Evolutionary conservation across 306 rosid species (phyloP), one percentile per base, ranked within the genome.

Genomic region (Prunus davidiana): DNA sequence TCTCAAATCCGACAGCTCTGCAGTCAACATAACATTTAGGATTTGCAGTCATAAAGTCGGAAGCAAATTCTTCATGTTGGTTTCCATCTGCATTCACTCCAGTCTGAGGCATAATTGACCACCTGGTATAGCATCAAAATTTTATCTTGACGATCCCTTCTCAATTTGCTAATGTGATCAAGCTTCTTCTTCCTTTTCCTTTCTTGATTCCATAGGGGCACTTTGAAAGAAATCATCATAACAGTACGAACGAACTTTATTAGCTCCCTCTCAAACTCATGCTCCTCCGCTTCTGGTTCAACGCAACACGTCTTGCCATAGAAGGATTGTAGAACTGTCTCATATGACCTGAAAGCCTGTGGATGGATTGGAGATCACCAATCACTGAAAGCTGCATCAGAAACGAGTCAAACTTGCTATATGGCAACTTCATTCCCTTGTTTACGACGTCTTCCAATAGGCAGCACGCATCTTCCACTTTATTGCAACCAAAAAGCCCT

Each of bases 261-360:
- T 67, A 89, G 74, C 80, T 86, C 71, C 82, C 93, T 85, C 96
- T 86, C 86, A 93, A 85, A 76, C 91, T 88, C 73, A 71, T 73
- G 83, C 96, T 91, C 86, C 57, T 88, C 10, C 93, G 88, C 78
- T 90, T 90, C 87, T 94, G 89, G 46, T 90, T 82, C 78, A 87
- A 73, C 12, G 94, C 90, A 83, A 82, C 84, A 3, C 98, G 95
- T 63, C 95, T 86, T 30, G 91, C 96, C 97, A 94, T 90, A 25
- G 89, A 86, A 78, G 85, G 93, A 86, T 94, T 94, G 78, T 94
- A 94, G 81, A 89, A 92, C 78, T 76, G 89, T 61, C 91, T 94
- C 97, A 92, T 92, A 69, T 92, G 97, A 32, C 85, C 89, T 5
- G 97, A 94, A 34, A 94, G 92, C 83, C 85, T 84, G 67, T 91